A percentile compares a stretch with the other conserved stretches of the same genome.
phyloP scores from a whole-genome alignment of 2,329 filamentous ascomycete species.

The Aspergillus pseudotamarii region DNA sequence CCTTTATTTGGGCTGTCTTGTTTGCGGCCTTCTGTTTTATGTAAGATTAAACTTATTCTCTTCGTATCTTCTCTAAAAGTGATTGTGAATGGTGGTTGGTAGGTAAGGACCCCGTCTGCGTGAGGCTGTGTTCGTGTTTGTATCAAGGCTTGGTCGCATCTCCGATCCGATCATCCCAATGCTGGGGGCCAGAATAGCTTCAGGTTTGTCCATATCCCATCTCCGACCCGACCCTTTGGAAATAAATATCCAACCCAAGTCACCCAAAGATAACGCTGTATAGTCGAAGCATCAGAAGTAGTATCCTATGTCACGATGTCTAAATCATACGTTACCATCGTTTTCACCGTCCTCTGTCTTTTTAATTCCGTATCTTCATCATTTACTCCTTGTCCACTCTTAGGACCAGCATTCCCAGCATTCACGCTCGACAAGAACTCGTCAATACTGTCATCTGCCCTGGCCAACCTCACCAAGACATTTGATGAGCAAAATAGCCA shows the following conservation, averaged over 20 bases:
- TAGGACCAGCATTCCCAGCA: conserved; percentile 23
- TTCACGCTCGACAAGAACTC: conserved; percentile 17
- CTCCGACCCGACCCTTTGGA: neutral
- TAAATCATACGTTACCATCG: neutral
- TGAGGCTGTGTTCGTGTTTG: neutral
- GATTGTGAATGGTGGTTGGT: neutral
- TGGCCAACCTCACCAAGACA: conserved; percentile 5
- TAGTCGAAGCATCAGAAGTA: neutral
- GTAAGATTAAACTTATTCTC: too few species aligned
- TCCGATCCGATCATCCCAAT: neutral
- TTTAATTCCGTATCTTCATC: conserved; percentile 13
- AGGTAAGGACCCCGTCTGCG: neutral
- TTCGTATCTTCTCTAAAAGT: too few species aligned
- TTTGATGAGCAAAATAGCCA: neutral
- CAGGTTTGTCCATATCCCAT: neutral
- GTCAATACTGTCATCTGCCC: conserved; percentile 5
- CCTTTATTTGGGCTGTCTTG: too few species aligned
- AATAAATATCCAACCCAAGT: neutral
- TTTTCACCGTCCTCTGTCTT: neutral
- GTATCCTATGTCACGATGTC: neutral
- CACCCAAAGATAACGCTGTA: neutral
- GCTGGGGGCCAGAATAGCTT: neutral
- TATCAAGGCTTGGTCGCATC: neutral
- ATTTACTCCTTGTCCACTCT: conserved; percentile 26
- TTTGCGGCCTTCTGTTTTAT: too few species aligned